A percentile compares a stretch with the other conserved stretches of the same genome.
These are phyloP conservation scores for Allantophomopsis cytisporea DNA, from an alignment of 2,329 filamentous ascomycete species.

Conservation along the genomic window DNA sequence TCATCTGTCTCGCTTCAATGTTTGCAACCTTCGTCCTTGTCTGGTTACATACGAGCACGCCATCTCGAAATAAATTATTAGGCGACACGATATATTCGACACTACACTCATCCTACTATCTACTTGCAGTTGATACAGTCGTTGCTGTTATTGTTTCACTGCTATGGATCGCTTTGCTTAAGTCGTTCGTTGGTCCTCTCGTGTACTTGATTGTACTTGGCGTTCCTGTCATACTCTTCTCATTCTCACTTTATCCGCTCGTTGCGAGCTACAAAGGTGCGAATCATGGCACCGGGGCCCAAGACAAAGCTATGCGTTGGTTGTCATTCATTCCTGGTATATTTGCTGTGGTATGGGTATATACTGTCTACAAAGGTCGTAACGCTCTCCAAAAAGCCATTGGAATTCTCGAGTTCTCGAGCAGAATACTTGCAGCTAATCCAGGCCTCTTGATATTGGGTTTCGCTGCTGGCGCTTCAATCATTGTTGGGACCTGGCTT, in stretches of 20 bases:
- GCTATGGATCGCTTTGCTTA: slow-evolving; percentile 77
- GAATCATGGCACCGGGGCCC: slow-evolving; percentile 62
- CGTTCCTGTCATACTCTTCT: slow-evolving; percentile 74
- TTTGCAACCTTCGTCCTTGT: slow-evolving; percentile 83
- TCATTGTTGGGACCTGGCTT: slow-evolving; percentile 85
- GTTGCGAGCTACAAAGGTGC: slow-evolving; percentile 75
- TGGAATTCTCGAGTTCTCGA: slow-evolving; percentile 83
- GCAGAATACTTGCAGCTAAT: slow-evolving; percentile 74
- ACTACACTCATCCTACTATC: slow-evolving; percentile 72
- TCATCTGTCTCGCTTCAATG: slow-evolving; percentile 72
- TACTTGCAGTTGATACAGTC: slow-evolving; percentile 81
- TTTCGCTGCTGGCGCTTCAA: slow-evolving; percentile 57
- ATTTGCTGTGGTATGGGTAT: slow-evolving; percentile 67
- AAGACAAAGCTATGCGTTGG: slow-evolving; percentile 85
- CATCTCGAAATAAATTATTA: slow-evolving; percentile 53
- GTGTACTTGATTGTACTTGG: slow-evolving; percentile 70
- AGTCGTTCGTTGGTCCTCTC: slow-evolving; percentile 77
- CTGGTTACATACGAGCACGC: slow-evolving; percentile 73
- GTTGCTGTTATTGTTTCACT: slow-evolving; percentile 82
- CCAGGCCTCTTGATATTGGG: slow-evolving; percentile 75
- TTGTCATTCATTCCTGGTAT: slow-evolving; percentile 63
- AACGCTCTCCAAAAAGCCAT: slow-evolving; percentile 72
- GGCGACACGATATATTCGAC: slow-evolving; percentile 94
- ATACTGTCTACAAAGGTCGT: slow-evolving; percentile 68
- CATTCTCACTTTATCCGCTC: slow-evolving; percentile 84